phyloP scores from a whole-genome alignment of 192 early-diverging fungal genomes.

The Coemansia sp. region DNA sequence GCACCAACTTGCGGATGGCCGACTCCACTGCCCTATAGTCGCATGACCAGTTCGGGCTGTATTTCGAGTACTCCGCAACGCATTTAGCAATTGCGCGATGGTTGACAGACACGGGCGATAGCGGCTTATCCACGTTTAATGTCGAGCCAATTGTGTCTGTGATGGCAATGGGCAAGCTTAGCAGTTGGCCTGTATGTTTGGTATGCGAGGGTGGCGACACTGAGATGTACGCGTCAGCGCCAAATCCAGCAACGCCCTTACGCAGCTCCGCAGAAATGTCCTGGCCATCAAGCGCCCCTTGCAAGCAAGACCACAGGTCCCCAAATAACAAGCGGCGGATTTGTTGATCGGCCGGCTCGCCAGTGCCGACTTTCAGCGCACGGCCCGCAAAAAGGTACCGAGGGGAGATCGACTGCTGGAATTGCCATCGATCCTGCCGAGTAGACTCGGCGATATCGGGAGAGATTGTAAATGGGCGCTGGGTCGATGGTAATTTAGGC shows the following conservation, averaged over 20 bases:
- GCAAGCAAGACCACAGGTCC: slow-evolving; percentile 6
- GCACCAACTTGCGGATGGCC: slow-evolving; percentile 8
- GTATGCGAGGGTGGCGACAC: not conserved
- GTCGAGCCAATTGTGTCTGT: not conserved
- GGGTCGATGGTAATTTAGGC: slow-evolving; percentile 4
- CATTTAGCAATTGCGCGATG: not conserved
- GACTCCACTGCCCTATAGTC: not conserved
- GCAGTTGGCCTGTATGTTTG: not conserved
- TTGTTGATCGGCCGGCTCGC: not conserved
- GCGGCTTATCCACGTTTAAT: not conserved
- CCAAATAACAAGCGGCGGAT: slow-evolving; percentile 10
- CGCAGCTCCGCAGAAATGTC: not conserved
- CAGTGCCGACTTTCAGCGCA: not conserved
- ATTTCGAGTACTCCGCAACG: not conserved
- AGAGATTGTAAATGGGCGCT: slow-evolving; percentile 12
- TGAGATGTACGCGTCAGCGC: slow-evolving; percentile 19
- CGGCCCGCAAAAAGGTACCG: not conserved
- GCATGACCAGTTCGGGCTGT: not conserved
- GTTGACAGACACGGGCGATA: not conserved
- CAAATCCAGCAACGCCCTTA: slow-evolving; percentile 13
- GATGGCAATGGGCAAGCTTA: slow-evolving; percentile 9
- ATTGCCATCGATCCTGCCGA: slow-evolving; percentile 2
- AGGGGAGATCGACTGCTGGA: slow-evolving; percentile 8
- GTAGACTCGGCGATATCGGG: not conserved
- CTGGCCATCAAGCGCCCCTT: not conserved